Percentiles rank a stretch among this genome's conserved stretches.
Conservation (phyloP, 306 rosid genomes). For the Acacia acuminata region DNA sequence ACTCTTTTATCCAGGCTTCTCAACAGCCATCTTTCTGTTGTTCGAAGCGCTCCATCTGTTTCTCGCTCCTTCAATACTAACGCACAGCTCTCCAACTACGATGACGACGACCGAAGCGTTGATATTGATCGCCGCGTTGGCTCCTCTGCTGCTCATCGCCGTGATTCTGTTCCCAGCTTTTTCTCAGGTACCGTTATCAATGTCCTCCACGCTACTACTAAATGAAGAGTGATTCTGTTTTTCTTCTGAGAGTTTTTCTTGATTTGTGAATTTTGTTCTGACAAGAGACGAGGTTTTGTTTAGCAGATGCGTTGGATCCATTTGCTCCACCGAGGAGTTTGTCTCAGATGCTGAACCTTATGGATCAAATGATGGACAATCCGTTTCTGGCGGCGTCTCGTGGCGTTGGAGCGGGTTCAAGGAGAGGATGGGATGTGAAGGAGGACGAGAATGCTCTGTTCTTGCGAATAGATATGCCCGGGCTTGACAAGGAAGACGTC, state of each 20-base stretch:
- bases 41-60: slow-evolving; percentile 38
- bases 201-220: neutral
- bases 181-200: slow-evolving; percentile 35
- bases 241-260: neutral
- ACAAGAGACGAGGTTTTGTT: neutral
- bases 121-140: slow-evolving; percentile 31
- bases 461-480: slow-evolving; percentile 80
- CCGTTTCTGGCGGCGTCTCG: slow-evolving; percentile 53
- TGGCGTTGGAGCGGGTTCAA: slow-evolving; percentile 52
- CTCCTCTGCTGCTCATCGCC: slow-evolving; percentile 35
- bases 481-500: slow-evolving; percentile 65
- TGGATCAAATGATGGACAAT: slow-evolving; percentile 77
- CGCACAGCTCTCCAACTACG: slow-evolving; percentile 35
- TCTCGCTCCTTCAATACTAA: slow-evolving; percentile 52
- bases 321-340: slow-evolving; percentile 66
- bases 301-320: slow-evolving; percentile 69
- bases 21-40: slow-evolving; percentile 6
- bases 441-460: slow-evolving; percentile 55
- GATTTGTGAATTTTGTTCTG: neutral
- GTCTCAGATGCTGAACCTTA: slow-evolving; percentile 73
- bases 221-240: neutral
- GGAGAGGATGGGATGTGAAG: slow-evolving; percentile 72
- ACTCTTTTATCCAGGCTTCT: slow-evolving; percentile 23
- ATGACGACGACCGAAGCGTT: slow-evolving; percentile 6
- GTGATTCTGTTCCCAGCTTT: slow-evolving; percentile 23